phyloP scores from a whole-genome alignment of 1,284 basidiomycete genomes.

The Rhizopogon parksii region DNA sequence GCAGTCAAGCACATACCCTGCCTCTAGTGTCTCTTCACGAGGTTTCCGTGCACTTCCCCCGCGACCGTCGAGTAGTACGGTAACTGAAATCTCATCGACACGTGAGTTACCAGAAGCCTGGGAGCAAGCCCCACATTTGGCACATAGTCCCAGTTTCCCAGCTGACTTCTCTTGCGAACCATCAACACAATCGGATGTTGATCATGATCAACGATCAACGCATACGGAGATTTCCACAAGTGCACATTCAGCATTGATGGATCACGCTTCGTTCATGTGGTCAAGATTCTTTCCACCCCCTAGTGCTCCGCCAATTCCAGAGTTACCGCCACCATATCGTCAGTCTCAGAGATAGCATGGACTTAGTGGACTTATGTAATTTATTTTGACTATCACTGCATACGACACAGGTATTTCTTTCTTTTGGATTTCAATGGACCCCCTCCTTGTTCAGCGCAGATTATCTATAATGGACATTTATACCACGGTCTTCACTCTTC shows the following conservation, averaged over 20 bases:
- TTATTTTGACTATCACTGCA: neutral
- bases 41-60: constrained; percentile 27
- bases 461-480: neutral
- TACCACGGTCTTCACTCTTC: neutral
- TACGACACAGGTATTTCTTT: neutral
- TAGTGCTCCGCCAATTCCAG: constrained; percentile 6
- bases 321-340: constrained; percentile 7
- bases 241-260: constrained; percentile 26
- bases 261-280: constrained; percentile 22
- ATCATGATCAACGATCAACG: constrained; percentile 16
- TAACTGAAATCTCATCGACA: neutral
- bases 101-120: neutral
- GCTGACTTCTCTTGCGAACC: neutral
- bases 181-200: constrained; percentile 7
- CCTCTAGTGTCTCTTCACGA: constrained; percentile 13
- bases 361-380: constrained; percentile 1
- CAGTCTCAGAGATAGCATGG: constrained; percentile 10
- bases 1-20: neutral
- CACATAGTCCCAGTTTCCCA: constrained; percentile 10
- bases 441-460: neutral
- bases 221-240: constrained; percentile 23
- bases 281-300: constrained; percentile 12
- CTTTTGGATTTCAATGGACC: neutral
- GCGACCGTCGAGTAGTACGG: constrained; percentile 12
- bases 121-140: neutral